Evolutionary conservation across 352 stramenopile species (phyloP).

Genomic region (Globisporangium alternatum): DNA sequence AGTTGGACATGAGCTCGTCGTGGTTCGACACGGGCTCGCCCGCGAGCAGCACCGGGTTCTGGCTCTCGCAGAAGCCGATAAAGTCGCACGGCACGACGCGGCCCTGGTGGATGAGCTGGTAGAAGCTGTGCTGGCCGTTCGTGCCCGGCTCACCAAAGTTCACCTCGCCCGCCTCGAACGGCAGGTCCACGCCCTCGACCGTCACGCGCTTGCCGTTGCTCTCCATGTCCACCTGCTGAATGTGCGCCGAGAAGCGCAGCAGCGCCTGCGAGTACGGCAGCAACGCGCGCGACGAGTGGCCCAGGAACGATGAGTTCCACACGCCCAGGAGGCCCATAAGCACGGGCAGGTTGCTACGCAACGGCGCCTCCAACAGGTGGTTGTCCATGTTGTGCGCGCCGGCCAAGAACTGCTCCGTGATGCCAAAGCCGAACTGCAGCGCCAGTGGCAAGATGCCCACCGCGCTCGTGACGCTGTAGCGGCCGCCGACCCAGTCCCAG

Average conservation of each 20-base stretch:
- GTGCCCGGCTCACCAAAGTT: constrained; percentile 98
- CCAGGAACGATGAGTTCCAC: constrained; percentile 99
- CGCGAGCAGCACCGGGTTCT: constrained; percentile 78
- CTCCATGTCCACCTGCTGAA: constrained; percentile 99
- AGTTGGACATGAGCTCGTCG: constrained; percentile 99
- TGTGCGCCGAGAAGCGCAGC: constrained; percentile 94
- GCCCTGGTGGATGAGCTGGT: constrained; percentile 99
- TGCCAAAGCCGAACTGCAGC: constrained; percentile 95
- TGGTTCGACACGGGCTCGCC: constrained; percentile 94
- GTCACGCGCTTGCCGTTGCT: constrained; percentile 98
- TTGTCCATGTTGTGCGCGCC: constrained; percentile 97
- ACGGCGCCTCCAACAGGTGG: constrained; percentile 94
- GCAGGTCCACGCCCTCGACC: constrained; percentile 91
- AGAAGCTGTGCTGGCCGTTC: constrained; percentile 99
- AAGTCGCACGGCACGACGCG: constrained; percentile 98
- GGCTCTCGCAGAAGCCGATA: constrained; percentile 96
- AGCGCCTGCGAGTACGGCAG: constrained; percentile 94
- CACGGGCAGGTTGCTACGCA: constrained; percentile 95
- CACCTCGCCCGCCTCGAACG: constrained; percentile 94
- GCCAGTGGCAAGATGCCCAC: constrained; percentile 96
- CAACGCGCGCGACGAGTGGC: constrained; percentile 89
- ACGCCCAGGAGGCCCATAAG: constrained; percentile 96
- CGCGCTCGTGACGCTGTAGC: constrained; percentile 97
- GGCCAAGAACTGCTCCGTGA: constrained; percentile 91
- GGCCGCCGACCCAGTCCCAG: constrained; percentile 98